phyloP scores from a whole-genome alignment of 1,284 basidiomycete species.

The Ganoderma boninense region DNA sequence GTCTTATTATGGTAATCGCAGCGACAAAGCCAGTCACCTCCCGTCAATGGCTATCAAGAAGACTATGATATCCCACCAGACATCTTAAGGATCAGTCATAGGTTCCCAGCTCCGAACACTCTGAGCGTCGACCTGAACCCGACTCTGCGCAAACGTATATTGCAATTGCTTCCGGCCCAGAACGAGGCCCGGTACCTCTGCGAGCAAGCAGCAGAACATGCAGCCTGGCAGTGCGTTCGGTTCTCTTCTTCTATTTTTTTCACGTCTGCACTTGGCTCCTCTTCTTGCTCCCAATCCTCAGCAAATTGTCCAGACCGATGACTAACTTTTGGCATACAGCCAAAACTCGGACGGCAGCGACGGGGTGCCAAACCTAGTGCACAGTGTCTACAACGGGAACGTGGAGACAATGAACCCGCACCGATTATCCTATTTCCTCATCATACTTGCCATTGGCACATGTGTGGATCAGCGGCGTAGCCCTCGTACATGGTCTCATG shows the following conservation, averaged over 20 bases:
- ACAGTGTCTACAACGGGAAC: conserved; percentile 66
- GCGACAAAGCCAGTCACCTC: conserved; percentile 27
- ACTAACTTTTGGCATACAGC: conserved; percentile 45
- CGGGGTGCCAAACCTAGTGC: conserved; percentile 68
- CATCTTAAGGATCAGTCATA: conserved; percentile 64
- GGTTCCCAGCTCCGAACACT: conserved; percentile 70
- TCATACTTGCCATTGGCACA: conserved; percentile 68
- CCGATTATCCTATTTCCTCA: conserved; percentile 67
- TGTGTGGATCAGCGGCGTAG: conserved; percentile 63
- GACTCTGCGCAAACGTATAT: conserved; percentile 61
- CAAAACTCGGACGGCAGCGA: conserved; percentile 73
- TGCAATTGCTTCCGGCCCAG: conserved; percentile 63
- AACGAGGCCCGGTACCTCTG: conserved; percentile 64
- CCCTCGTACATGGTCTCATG: conserved; percentile 55
- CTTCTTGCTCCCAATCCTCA: conserved; percentile 18
- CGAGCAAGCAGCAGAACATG: conserved; percentile 66
- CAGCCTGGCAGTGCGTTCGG: conserved; percentile 71
- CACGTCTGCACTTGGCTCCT: conserved; percentile 19
- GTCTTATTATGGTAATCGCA: conserved; percentile 11
- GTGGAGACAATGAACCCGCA: conserved; percentile 65
- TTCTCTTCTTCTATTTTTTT: conserved; percentile 22
- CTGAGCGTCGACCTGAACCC: conserved; percentile 53
- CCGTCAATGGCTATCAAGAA: conserved; percentile 43
- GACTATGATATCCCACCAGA: conserved; percentile 55
- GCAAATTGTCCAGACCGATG: conserved; percentile 23